Percentiles rank a stretch among this genome's conserved stretches.
phyloP scores from a whole-genome alignment of 257 asterid species.

The Solanum bulbocastanum region DNA sequence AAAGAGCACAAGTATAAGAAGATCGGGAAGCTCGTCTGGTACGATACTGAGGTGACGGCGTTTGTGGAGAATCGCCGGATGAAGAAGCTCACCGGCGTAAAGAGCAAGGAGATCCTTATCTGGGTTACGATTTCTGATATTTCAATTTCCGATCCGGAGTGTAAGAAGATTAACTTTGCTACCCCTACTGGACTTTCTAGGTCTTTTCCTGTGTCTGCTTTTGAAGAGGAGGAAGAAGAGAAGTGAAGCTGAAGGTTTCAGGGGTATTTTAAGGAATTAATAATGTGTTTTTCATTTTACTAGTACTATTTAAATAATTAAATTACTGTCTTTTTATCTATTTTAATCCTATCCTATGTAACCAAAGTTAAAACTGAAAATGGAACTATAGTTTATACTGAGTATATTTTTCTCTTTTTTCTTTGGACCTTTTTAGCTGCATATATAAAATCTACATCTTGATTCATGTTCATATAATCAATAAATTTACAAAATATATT shows the following conservation, averaged over 20 bases:
- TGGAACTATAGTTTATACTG: not conserved
- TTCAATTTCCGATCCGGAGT: slow-evolving; percentile 28
- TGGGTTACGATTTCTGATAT: slow-evolving; percentile 56
- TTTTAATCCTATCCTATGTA: not conserved
- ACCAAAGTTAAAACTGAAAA: not conserved
- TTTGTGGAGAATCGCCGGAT: slow-evolving; percentile 56
- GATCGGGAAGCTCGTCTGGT: slow-evolving; percentile 43
- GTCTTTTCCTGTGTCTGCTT: slow-evolving; percentile 54
- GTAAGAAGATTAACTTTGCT: slow-evolving; percentile 39
- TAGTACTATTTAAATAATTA: not conserved
- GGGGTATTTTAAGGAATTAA: not conserved
- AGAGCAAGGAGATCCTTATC: slow-evolving; percentile 66
- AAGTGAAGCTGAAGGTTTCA: not conserved
- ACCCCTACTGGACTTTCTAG: slow-evolving; percentile 48
- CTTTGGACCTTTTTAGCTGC: not conserved
- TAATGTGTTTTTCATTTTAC: not conserved
- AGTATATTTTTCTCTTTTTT: not conserved
- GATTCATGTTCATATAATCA: not conserved
- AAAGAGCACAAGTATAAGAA: slow-evolving; percentile 45
- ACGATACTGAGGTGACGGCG: slow-evolving; percentile 61
- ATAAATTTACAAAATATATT: not conserved
- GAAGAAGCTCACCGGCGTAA: slow-evolving; percentile 67
- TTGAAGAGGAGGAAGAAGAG: slow-evolving; percentile 15
- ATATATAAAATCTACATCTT: not conserved
- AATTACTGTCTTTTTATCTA: not conserved